Percentiles rank a stretch among this genome's conserved stretches.
Conservation (phyloP, 106 monocot species). For the Ottelia alismoides region DNA sequence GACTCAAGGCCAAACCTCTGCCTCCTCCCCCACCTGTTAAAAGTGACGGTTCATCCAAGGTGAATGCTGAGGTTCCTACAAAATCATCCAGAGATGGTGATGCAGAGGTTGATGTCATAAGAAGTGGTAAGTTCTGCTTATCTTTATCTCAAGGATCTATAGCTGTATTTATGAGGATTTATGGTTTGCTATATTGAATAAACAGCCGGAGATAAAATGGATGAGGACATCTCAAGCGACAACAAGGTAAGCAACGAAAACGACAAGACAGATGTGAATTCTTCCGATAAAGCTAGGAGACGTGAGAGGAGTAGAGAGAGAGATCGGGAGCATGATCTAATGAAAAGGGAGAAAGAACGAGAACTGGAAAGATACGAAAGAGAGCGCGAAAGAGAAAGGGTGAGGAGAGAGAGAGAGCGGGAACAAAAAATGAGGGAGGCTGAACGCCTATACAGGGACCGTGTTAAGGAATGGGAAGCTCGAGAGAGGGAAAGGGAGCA, state of each 20-base stretch:
- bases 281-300: conserved; percentile 37
- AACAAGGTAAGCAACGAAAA: conserved; percentile 31
- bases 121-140: conserved; percentile 21
- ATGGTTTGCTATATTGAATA: conserved; percentile 18
- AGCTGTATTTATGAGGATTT: neutral
- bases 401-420: conserved; percentile 54
- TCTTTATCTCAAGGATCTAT: neutral
- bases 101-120: conserved; percentile 33
- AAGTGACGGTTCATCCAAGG: too few species aligned
- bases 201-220: too few species aligned
- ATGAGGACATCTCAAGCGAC: too few species aligned
- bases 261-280: conserved; percentile 38
- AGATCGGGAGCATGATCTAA: conserved; percentile 42
- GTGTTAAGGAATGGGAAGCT: conserved; percentile 66
- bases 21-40: too few species aligned
- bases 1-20: too few species aligned
- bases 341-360: conserved; percentile 43
- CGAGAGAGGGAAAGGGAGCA: conserved; percentile 67
- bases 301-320: conserved; percentile 30
- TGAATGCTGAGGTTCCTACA: too few species aligned
- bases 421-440: conserved; percentile 39
- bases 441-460: conserved; percentile 44
- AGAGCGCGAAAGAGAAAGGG: too few species aligned
- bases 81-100: conserved; percentile 52
- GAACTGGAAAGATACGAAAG: too few species aligned